Evolutionary conservation across 1,284 basidiomycete species (phyloP).

Genomic region (Somion occarium): DNA sequence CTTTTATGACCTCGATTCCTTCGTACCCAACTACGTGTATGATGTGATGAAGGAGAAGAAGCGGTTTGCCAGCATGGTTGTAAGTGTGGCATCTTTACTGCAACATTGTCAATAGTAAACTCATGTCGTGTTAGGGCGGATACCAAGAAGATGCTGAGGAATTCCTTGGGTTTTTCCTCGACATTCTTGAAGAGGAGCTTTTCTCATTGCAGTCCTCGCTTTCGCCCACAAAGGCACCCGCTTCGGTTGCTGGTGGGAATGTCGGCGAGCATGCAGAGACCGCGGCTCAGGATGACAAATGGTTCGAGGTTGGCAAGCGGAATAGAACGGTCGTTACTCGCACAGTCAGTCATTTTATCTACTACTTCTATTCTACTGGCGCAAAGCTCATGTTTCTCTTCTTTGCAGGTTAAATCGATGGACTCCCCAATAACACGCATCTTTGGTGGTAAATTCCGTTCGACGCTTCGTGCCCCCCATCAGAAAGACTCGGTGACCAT

Average conservation of each 20-base stretch:
- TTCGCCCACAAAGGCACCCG: slow-evolving; percentile 26
- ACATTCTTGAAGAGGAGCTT: slow-evolving; percentile 93
- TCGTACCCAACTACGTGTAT: slow-evolving; percentile 88
- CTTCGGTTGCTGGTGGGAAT: slow-evolving; percentile 24
- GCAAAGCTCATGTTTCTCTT: neutral
- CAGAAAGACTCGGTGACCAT: slow-evolving; percentile 86
- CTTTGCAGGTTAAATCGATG: slow-evolving; percentile 63
- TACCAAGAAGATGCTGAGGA: slow-evolving; percentile 99
- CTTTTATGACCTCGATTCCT: slow-evolving; percentile 58
- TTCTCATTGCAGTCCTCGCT: slow-evolving; percentile 56
- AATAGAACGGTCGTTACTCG: slow-evolving; percentile 84
- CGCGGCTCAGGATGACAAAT: slow-evolving; percentile 55
- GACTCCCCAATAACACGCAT: slow-evolving; percentile 90
- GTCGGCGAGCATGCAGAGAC: slow-evolving; percentile 48
- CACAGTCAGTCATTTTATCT: slow-evolving; percentile 45
- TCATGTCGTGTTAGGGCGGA: slow-evolving; percentile 52
- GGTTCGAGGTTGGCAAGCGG: slow-evolving; percentile 92
- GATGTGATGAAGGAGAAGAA: slow-evolving; percentile 96
- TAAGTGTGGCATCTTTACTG: slow-evolving; percentile 38
- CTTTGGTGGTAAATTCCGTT: slow-evolving; percentile 93
- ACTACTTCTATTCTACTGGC: neutral
- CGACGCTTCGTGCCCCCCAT: slow-evolving; percentile 76
- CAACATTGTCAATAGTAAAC: neutral
- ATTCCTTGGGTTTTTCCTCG: slow-evolving; percentile 96
- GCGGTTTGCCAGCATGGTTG: slow-evolving; percentile 90